These are phyloP conservation scores for Digitaria exilis DNA, from an alignment of 202 grass and related monocot genomes.

Conservation along the genomic window DNA sequence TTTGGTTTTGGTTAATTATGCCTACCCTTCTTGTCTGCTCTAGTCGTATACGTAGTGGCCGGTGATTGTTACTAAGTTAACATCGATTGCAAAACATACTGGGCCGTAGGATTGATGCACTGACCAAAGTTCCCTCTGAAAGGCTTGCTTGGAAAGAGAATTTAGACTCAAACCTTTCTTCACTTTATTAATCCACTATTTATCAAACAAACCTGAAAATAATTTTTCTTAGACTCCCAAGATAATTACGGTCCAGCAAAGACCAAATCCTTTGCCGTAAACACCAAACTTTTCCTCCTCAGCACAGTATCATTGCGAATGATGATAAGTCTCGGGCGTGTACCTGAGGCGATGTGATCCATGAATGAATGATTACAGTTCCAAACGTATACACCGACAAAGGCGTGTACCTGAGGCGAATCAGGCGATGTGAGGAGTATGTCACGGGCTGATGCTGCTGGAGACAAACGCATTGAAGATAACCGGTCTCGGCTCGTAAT, in stretches of 20 bases:
- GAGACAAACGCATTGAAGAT: neutral
- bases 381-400: too few relatives aligned
- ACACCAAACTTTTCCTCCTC: too few relatives aligned
- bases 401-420: too few relatives aligned
- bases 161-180: too few relatives aligned
- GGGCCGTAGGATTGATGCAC: neutral
- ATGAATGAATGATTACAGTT: neutral
- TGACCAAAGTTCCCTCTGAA: neutral
- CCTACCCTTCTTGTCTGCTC: too few relatives aligned
- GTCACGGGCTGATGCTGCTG: neutral
- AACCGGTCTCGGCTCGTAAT: neutral
- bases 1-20: too few relatives aligned
- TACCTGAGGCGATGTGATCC: neutral
- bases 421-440: too few relatives aligned
- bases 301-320: neutral
- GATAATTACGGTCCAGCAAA: neutral
- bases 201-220: too few relatives aligned
- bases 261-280: neutral
- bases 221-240: too few relatives aligned
- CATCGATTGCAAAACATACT: neutral
- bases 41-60: too few relatives aligned
- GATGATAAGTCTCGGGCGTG: neutral
- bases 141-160: too few relatives aligned
- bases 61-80: neutral
- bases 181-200: too few relatives aligned